Evolutionary conservation across 345 rosid genomes (phyloP).

Genomic region (Litchi chinensis): DNA sequence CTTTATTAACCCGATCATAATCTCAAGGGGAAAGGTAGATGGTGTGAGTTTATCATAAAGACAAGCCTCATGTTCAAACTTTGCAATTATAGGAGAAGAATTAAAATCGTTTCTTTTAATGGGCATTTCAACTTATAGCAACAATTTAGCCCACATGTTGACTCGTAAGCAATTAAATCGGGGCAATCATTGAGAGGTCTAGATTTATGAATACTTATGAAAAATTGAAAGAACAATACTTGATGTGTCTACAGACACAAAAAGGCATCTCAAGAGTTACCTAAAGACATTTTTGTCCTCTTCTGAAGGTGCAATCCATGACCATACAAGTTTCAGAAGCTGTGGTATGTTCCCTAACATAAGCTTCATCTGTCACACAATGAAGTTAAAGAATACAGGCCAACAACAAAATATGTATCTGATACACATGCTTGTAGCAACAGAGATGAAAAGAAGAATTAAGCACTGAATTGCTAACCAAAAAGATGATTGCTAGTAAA

Average conservation of each 20-base stretch:
- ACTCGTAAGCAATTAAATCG: neutral
- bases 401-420: neutral
- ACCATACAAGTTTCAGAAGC: slow-evolving; percentile 91
- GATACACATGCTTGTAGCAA: neutral
- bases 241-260: neutral
- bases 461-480: neutral
- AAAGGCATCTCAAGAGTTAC: slow-evolving; percentile 30
- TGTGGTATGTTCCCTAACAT: slow-evolving; percentile 88
- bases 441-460: neutral
- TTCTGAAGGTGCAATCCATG: slow-evolving; percentile 92
- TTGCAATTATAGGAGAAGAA: neutral
- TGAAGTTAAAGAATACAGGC: slow-evolving; percentile 17
- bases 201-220: neutral
- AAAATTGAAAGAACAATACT: neutral
- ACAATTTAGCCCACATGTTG: neutral
- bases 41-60: neutral
- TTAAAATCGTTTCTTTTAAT: neutral
- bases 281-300: slow-evolving; percentile 79
- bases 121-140: slow-evolving; percentile 14
- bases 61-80: neutral
- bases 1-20: neutral
- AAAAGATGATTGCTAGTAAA: slow-evolving; percentile 2
- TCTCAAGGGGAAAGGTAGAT: neutral
- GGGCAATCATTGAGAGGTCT: neutral
- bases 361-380: slow-evolving; percentile 74